Conservation (phyloP, 2,329 filamentous ascomycete genomes). For the Microascus cirrosus region DNA sequence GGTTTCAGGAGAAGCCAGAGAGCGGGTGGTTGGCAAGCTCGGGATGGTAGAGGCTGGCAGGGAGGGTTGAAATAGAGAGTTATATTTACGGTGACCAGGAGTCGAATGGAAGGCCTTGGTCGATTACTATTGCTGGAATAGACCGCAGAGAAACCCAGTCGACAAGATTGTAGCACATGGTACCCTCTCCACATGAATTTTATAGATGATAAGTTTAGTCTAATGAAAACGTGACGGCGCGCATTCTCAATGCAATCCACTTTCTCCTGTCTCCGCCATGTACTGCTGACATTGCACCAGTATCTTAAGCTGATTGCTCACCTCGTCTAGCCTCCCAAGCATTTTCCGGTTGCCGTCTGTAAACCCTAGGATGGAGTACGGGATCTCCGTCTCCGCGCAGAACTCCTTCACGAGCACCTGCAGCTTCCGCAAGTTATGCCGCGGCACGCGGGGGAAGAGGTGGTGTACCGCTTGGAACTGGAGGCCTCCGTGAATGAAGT, state of each 20-base stretch:
- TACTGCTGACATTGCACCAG: conserved; percentile 44
- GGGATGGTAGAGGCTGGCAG: no score
- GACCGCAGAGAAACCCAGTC: no score
- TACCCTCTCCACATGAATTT: no score
- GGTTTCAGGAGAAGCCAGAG: no score
- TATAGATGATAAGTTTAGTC: no score
- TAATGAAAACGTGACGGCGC: no score
- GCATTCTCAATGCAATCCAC: conserved; percentile 24
- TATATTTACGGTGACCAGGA: no score
- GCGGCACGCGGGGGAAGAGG: conserved; percentile 55
- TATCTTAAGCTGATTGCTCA: conserved; percentile 49
- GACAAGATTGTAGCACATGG: no score
- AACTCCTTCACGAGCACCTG: conserved; percentile 52
- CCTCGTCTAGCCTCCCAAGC: conserved; percentile 36
- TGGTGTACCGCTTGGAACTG: conserved; percentile 67
- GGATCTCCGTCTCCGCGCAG: conserved; percentile 51
- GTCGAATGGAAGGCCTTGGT: no score
- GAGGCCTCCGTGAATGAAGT: conserved; percentile 61
- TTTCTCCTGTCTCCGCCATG: conserved; percentile 35
- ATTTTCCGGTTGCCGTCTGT: conserved; percentile 49
- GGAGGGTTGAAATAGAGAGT: no score
- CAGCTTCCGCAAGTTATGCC: conserved; percentile 53
- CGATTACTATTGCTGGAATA: no score
- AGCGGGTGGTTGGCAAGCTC: no score
- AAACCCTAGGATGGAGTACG: conserved; percentile 51